These are phyloP conservation scores for Yarrowia osloensis DNA, from an alignment of 805 yeast species.

Conservation along the genomic window DNA sequence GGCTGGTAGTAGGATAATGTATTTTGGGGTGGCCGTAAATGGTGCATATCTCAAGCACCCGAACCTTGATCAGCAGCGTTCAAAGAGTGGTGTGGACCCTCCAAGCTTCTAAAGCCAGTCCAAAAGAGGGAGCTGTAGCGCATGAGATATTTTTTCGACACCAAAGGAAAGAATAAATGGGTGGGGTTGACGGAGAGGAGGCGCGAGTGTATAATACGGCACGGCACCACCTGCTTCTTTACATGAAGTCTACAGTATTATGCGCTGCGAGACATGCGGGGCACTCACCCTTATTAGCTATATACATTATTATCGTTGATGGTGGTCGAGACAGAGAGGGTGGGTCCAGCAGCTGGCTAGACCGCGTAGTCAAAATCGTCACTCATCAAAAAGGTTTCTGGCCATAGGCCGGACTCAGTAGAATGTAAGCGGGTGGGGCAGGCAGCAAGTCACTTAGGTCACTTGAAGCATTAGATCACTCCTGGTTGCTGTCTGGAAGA, in stretches of 20 bases:
- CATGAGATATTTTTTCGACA: neutral
- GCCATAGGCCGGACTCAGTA: constrained; percentile 22
- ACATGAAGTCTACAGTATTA: neutral
- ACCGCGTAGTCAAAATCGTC: too few species aligned
- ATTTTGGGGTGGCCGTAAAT: constrained; percentile 5
- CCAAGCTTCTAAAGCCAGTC: neutral
- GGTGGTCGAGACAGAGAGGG: neutral
- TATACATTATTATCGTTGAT: neutral
- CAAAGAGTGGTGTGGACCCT: neutral
- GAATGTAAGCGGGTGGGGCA: neutral
- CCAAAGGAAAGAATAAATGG: neutral
- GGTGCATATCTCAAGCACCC: constrained; percentile 23
- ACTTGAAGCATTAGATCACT: neutral
- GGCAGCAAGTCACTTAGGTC: too few species aligned
- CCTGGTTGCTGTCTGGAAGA: neutral
- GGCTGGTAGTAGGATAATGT: constrained; percentile 14
- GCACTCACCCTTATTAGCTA: neutral
- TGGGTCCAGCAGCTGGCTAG: neutral
- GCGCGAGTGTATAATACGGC: too few species aligned
- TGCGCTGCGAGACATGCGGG: too few species aligned
- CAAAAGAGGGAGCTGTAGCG: neutral
- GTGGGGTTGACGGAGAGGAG: neutral
- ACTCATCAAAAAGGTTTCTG: neutral
- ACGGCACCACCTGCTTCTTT: neutral
- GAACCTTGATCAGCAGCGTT: constrained; percentile 1